Percentiles rank a stretch among this genome's conserved stretches.
phyloP scores from a whole-genome alignment of 345 rosid genomes.

The Hibiscus trionum region DNA sequence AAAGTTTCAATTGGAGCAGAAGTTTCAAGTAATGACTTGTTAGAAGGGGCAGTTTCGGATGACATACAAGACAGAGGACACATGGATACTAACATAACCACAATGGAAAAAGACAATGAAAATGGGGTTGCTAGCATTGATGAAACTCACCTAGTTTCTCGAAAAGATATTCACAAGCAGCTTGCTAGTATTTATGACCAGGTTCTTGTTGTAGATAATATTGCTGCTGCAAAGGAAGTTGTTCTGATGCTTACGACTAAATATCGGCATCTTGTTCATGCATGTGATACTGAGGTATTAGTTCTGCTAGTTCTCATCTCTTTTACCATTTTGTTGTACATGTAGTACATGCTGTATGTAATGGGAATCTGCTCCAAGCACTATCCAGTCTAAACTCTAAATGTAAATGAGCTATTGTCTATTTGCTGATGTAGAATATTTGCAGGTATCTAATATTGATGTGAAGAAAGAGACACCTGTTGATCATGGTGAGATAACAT shows the following conservation, averaged over 20 bases:
- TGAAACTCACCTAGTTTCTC: constrained; percentile 10
- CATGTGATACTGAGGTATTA: constrained; percentile 92
- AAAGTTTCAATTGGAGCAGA: neutral
- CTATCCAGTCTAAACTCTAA: neutral
- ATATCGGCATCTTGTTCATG: constrained; percentile 60
- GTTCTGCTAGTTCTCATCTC: neutral
- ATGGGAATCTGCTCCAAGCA: neutral
- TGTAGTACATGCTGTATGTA: neutral
- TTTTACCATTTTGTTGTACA: neutral
- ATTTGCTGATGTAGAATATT: constrained; percentile 18
- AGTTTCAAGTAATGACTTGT: neutral
- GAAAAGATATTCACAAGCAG: constrained; percentile 21
- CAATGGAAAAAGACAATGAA: constrained; percentile 5
- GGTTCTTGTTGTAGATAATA: constrained; percentile 63
- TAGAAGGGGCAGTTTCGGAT: neutral
- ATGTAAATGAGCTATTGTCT: constrained; percentile 9
- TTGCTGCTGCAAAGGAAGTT: constrained; percentile 42
- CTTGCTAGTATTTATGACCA: constrained; percentile 49
- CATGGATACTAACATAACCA: constrained; percentile 2
- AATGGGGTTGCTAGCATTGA: constrained; percentile 11
- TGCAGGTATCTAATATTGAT: constrained; percentile 79
- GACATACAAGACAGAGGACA: neutral
- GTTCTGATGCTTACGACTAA: constrained; percentile 51
- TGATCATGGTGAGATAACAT: constrained; percentile 77
- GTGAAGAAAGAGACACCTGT: constrained; percentile 86